Conservation (phyloP, 164 flowering plant species). For the Tinospora cordifolia region DNA sequence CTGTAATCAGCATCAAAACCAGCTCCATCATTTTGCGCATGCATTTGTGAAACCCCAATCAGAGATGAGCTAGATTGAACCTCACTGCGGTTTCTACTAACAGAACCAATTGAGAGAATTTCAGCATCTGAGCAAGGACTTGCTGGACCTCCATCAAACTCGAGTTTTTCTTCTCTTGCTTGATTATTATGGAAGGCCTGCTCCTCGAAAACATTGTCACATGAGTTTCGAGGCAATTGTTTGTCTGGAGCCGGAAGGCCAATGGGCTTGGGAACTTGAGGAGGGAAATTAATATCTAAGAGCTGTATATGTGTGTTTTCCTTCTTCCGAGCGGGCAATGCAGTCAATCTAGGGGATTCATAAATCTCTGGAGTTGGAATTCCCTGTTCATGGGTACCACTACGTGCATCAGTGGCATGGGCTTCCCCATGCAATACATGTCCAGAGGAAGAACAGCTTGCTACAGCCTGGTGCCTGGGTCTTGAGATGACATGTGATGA, state of each 20-base stretch:
- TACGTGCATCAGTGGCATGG: slow-evolving; percentile 18
- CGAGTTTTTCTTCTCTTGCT: slow-evolving; percentile 21
- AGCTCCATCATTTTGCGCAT: slow-evolving; percentile 25
- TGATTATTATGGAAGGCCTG: slow-evolving; percentile 8
- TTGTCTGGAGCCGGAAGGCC: slow-evolving; percentile 24
- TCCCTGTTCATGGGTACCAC: slow-evolving; percentile 51
- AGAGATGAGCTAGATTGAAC: slow-evolving; percentile 67
- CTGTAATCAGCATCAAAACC: slow-evolving; percentile 33
- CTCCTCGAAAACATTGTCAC: slow-evolving; percentile 34
- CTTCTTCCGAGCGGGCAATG: slow-evolving; percentile 41
- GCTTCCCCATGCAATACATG: slow-evolving; percentile 33
- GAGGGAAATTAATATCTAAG: slow-evolving; percentile 87
- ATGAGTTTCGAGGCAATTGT: slow-evolving; percentile 26
- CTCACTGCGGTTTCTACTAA: slow-evolving; percentile 48
- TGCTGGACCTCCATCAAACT: slow-evolving; percentile 16
- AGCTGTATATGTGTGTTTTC: slow-evolving; percentile 53
- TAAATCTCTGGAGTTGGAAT: slow-evolving; percentile 89
- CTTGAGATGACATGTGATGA: slow-evolving; percentile 44
- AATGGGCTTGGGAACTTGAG: slow-evolving; percentile 34
- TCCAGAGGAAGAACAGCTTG: slow-evolving; percentile 33
- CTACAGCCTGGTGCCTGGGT: slow-evolving; percentile 34
- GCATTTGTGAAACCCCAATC: slow-evolving; percentile 25
- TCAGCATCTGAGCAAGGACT: slow-evolving; percentile 37
- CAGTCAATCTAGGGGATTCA: slow-evolving; percentile 65
- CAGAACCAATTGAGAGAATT: slow-evolving; percentile 48